phyloP scores from a whole-genome alignment of 2,329 filamentous ascomycete genomes.

The Hymenoscyphus repandus region DNA sequence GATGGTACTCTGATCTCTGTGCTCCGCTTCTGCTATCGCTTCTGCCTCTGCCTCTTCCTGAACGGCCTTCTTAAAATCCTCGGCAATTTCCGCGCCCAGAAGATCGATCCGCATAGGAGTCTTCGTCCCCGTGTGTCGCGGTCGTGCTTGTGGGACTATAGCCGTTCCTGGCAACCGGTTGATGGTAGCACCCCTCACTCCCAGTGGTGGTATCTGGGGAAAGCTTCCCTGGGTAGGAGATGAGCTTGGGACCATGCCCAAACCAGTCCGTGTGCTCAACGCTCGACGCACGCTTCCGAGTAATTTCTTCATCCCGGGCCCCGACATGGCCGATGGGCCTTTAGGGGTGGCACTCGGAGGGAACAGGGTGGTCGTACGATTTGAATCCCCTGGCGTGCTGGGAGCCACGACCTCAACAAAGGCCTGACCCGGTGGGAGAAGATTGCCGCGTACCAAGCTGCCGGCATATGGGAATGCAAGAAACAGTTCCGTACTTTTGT shows the following conservation, averaged over 20 bases:
- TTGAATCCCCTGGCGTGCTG: slow-evolving; percentile 39
- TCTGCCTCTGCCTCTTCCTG: slow-evolving; percentile 58
- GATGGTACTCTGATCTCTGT: slow-evolving; percentile 21
- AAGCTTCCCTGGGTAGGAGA: slow-evolving; percentile 33
- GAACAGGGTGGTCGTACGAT: slow-evolving; percentile 50
- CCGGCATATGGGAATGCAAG: slow-evolving; percentile 67
- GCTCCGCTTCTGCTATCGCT: slow-evolving; percentile 30
- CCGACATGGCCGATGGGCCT: slow-evolving; percentile 53
- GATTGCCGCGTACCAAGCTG: slow-evolving; percentile 79
- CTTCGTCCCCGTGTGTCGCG: slow-evolving; percentile 39
- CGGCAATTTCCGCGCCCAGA: slow-evolving; percentile 70
- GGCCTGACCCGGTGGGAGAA: slow-evolving; percentile 76
- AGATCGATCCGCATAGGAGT: slow-evolving; percentile 70
- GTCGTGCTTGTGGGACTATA: slow-evolving; percentile 51
- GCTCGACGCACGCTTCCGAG: slow-evolving; percentile 82
- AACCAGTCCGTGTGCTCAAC: slow-evolving; percentile 51
- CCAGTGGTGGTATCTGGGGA: slow-evolving; percentile 30
- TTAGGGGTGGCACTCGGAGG: slow-evolving; percentile 38
- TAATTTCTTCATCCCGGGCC: slow-evolving; percentile 77
- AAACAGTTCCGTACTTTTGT: slow-evolving; percentile 52
- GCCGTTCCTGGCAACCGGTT: slow-evolving; percentile 56
- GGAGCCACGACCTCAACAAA: slow-evolving; percentile 65
- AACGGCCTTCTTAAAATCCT: slow-evolving; percentile 74
- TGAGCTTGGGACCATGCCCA: slow-evolving; percentile 19
- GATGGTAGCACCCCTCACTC: slow-evolving; percentile 41